These are phyloP conservation scores for Candida piceae DNA, from an alignment of 805 yeast species.

Conservation along the genomic window DNA sequence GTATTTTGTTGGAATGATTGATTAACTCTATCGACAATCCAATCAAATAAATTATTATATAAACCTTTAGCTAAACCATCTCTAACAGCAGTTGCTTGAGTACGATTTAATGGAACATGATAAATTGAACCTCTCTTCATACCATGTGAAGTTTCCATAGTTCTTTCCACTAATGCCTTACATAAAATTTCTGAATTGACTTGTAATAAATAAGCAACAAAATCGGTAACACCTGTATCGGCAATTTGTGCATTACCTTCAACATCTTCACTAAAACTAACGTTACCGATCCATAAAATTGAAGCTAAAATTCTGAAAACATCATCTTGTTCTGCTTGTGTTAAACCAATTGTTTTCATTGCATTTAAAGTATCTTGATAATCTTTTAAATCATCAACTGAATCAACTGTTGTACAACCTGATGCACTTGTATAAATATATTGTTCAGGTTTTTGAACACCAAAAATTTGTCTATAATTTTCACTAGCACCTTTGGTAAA, in stretches of 20 bases:
- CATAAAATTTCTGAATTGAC: constrained; percentile 65
- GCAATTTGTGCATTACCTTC: constrained; percentile 79
- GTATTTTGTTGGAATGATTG: constrained; percentile 50
- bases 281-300: constrained; percentile 91
- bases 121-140: constrained; percentile 87
- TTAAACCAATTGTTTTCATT: constrained; percentile 81
- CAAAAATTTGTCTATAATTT: constrained; percentile 73
- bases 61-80: constrained; percentile 95
- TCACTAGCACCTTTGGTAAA: constrained; percentile 89
- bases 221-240: constrained; percentile 88
- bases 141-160: constrained; percentile 88
- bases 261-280: constrained; percentile 78
- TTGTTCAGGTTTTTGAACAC: constrained; percentile 91
- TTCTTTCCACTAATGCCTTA: constrained; percentile 70
- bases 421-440: constrained; percentile 85
- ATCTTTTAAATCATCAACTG: constrained; percentile 79
- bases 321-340: constrained; percentile 80
- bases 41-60: constrained; percentile 87
- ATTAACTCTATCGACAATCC: constrained; percentile 94
- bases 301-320: constrained; percentile 82
- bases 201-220: constrained; percentile 86
- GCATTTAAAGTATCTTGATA: constrained; percentile 78
- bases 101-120: constrained; percentile 86
- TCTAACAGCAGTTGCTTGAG: constrained; percentile 91
- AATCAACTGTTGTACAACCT: constrained; percentile 78